Percentiles rank a stretch among this genome's conserved stretches.
Evolutionary conservation across 2,329 filamentous ascomycete species (phyloP).

Genomic region (Pseudopyrenochaeta lycopersici): DNA sequence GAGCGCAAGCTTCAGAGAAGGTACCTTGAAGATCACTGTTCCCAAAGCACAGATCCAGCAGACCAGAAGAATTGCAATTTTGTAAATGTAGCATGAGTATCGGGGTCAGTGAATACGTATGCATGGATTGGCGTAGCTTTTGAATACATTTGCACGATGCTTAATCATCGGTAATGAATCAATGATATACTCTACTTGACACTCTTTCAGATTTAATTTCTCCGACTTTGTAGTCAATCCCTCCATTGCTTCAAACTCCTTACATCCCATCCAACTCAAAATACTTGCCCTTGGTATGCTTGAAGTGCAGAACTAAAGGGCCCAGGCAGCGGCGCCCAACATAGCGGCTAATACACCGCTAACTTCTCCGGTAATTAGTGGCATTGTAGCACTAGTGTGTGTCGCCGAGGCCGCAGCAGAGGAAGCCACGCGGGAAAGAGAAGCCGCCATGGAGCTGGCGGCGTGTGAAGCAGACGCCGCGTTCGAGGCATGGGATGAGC

Average conservation of each 20-base stretch:
- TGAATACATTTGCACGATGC: background rate
- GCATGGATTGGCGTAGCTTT: background rate
- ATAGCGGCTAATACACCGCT: background rate
- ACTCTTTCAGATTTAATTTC: too few relatives aligned
- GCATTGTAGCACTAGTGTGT: background rate
- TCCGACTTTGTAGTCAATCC: too few relatives aligned
- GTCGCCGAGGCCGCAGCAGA: too few relatives aligned
- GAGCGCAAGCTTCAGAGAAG: slow-evolving; percentile 70
- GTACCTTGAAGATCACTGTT: slow-evolving; percentile 69
- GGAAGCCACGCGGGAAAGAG: too few relatives aligned
- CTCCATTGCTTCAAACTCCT: too few relatives aligned
- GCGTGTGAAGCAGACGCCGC: too few relatives aligned
- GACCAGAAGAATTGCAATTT: slow-evolving; percentile 38
- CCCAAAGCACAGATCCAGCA: slow-evolving; percentile 64
- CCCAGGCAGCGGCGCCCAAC: background rate
- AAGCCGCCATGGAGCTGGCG: too few relatives aligned
- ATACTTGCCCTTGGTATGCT: too few relatives aligned
- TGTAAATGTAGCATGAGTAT: slow-evolving; percentile 17
- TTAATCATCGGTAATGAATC: too few relatives aligned
- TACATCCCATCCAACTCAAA: too few relatives aligned
- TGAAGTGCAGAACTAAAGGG: background rate
- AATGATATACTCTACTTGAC: background rate
- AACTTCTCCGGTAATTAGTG: too few relatives aligned
- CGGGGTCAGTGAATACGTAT: background rate
- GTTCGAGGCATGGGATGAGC: too few relatives aligned